Conservation (phyloP, 1,284 basidiomycete species). For the Meripilus lineatus region DNA sequence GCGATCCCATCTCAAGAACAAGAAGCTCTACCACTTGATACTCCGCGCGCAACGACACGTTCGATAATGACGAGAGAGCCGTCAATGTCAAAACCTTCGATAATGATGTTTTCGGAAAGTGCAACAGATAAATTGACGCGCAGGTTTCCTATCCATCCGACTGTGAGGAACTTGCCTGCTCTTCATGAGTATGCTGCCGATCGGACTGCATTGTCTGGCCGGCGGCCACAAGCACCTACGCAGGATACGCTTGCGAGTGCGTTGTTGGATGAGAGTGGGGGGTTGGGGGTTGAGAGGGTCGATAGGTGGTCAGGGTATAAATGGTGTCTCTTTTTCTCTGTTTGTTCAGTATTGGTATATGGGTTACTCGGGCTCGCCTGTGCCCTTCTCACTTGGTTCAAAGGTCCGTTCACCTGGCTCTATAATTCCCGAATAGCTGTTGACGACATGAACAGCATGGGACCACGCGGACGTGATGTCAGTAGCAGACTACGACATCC, state of each 20-base stretch:
- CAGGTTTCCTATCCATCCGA: slow-evolving; percentile 46
- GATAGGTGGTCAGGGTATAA: slow-evolving; percentile 51
- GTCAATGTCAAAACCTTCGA: no score
- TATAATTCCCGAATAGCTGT: slow-evolving; percentile 6
- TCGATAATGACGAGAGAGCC: no score
- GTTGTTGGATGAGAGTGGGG: slow-evolving; percentile 36
- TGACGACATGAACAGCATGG: slow-evolving; percentile 46
- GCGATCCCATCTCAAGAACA: no score
- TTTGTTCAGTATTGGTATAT: slow-evolving; percentile 45
- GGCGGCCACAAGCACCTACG: no score
- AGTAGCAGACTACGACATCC: slow-evolving; percentile 51
- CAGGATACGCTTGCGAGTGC: no score
- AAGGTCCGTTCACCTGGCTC: slow-evolving; percentile 34
- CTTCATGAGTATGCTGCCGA: no score
- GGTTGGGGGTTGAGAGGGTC: slow-evolving; percentile 33
- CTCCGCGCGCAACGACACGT: no score
- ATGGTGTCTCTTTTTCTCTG: slow-evolving; percentile 51
- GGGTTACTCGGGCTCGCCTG: slow-evolving; percentile 42
- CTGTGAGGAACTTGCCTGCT: slow-evolving; percentile 27
- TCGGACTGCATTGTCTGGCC: not conserved
- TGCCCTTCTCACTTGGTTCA: slow-evolving; percentile 53
- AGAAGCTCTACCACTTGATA: no score
- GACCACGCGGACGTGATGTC: slow-evolving; percentile 46
- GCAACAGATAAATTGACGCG: slow-evolving; percentile 49
- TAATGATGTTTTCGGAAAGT: no score